Conservation (phyloP, 139 green algal species). For the Chlamydomonas sp. region DNA sequence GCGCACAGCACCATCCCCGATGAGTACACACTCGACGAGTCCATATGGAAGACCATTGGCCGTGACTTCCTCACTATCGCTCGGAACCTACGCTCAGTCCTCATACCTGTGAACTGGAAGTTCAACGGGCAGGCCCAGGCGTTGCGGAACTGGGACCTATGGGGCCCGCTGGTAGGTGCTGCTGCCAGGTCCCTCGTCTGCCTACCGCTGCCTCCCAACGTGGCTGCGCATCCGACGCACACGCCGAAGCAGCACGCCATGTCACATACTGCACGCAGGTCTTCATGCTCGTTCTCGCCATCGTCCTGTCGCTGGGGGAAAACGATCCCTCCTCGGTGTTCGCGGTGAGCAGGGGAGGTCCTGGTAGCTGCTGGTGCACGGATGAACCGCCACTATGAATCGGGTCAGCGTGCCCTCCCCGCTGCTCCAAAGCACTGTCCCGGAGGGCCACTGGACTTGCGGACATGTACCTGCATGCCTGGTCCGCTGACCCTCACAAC, state of each 20-base stretch:
- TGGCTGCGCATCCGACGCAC: neutral
- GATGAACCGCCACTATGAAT: neutral
- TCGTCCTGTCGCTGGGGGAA: conserved; percentile 75
- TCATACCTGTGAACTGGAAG: conserved; percentile 85
- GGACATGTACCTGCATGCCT: neutral
- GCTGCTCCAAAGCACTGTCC: neutral
- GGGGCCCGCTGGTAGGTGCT: conserved; percentile 92
- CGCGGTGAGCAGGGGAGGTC: conserved; percentile 63
- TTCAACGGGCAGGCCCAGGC: conserved; percentile 74
- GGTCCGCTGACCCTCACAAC: neutral
- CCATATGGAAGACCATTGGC: conserved; percentile 87
- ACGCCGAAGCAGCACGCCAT: neutral
- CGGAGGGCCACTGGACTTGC: neutral
- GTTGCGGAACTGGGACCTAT: conserved; percentile 98
- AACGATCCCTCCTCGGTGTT: conserved; percentile 77
- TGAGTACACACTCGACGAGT: conserved; percentile 94
- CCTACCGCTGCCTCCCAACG: neutral
- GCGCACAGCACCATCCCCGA: conserved; percentile 25
- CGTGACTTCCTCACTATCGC: conserved; percentile 91
- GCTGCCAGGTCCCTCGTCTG: neutral
- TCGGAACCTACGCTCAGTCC: conserved; percentile 84
- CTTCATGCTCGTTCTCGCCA: conserved; percentile 84
- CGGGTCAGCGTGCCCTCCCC: neutral
- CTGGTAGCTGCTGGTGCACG: neutral
- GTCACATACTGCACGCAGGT: conserved; percentile 56